phyloP scores from a whole-genome alignment of 495 filamentous ascomycete species.

The Xylaria telfairii region DNA sequence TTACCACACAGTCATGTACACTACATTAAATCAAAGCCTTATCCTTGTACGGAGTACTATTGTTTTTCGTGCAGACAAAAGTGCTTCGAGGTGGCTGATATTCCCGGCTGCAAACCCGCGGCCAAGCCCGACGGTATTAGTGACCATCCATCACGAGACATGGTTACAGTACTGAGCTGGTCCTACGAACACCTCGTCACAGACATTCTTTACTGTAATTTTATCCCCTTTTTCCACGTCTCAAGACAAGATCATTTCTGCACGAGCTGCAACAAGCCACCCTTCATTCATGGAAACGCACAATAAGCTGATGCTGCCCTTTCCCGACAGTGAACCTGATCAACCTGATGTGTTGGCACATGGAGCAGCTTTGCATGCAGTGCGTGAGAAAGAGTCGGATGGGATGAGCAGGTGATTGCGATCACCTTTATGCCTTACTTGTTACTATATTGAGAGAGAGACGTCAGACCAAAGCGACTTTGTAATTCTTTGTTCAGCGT shows the following conservation, averaged over 20 bases:
- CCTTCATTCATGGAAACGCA: background rate
- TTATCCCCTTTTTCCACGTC: background rate
- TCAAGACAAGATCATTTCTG: background rate
- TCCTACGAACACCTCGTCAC: conserved; percentile 1
- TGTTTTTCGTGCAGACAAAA: background rate
- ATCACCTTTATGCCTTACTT: conserved; percentile 7
- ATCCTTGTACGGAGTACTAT: conserved; percentile 3
- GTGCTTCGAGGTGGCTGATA: conserved; percentile 14
- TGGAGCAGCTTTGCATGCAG: conserved; percentile 11
- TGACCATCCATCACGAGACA: conserved; percentile 7
- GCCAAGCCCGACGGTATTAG: conserved; percentile 18
- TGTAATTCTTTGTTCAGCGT: background rate
- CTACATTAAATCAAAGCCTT: background rate
- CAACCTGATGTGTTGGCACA: conserved; percentile 9
- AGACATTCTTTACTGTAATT: background rate
- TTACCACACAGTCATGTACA: background rate
- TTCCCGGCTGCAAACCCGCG: conserved; percentile 6
- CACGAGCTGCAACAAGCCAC: conserved; percentile 10
- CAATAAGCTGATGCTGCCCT: conserved; percentile 18
- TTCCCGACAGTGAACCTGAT: conserved; percentile 1
- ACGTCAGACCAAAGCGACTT: conserved; percentile 15
- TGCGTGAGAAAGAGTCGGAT: conserved; percentile 19
- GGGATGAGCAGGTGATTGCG: conserved; percentile 20
- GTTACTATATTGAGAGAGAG: background rate
- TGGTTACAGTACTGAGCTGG: background rate